Base-by-base conservation (phyloP, 257 asterid genomes). In the Verbena officinalis region DNA sequence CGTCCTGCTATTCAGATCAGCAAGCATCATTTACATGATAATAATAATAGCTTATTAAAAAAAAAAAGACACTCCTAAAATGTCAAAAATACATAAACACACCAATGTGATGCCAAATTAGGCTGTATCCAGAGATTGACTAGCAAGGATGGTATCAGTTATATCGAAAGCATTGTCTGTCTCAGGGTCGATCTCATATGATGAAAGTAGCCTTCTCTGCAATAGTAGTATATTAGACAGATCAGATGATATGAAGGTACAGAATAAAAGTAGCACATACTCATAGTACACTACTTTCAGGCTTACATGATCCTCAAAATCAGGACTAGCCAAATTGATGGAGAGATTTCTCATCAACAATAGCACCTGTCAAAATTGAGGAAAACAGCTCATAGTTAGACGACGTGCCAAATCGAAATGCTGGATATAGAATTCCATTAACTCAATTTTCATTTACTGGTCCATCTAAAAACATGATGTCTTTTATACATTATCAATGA, bases 241-340 rank as follows among this genome's bases (percentile, higher is more conserved):
- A 53, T 59, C 6, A 64, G 10, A 48, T 36, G 50, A 62, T 51
- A 20, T 31, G 38, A 48, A 48, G 58, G 10, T 21, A 21, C 39
- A 46, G 46, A 45, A 20, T 14, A 54, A 36, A 36, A 36, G 8
- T 36, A 3, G 40, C 36, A 30, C 15, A 55, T 65, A 48, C 24
- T 48, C 23, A 22, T 39, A 11, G 44, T 1, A 66, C 53, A 36
- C 1, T 36, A 27, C 33, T 50, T 50, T 56, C 53, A 66, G 67
- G 75, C 98, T 86, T 84, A 88, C 98, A 72, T 91, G 95, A 75
- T 86, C 84, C 84, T 91, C 98, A 57, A 89, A 86, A 76, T 81
- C 89, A 49, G 86, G 92, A 75, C 88, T 91, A 23, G 89, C 79
- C 85, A 91, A 77, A 82, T 91, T 91, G 88, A 86, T 79, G 30